Base-by-base conservation (phyloP, 352 stramenopile species). In the Pythium pyrilobum region DNA sequence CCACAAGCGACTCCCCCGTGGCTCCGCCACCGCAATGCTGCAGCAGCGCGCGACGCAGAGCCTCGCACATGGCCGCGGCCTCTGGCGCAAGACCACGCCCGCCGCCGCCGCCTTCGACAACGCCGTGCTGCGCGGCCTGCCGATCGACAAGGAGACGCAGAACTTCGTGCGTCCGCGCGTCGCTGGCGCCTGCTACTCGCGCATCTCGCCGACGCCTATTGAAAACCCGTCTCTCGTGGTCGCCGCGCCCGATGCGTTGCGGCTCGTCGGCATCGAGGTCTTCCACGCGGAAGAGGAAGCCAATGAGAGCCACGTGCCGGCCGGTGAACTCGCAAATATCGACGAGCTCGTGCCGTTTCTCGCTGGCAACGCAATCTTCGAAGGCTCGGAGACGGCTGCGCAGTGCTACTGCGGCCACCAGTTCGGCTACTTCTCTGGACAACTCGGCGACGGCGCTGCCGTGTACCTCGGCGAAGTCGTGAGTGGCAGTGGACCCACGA, bases 391-490 rank as follows among this genome's bases (percentile, higher is more conserved):
- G 53, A 77, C 83, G 20, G 77, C 77, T 16, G 86, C 89, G 15
- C 85, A 96, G 52, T 96, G 87, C 71, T 97, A 97, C 59, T 95
- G 85, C 38, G 89, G 88, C 32, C 87, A 96, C 62, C 88, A 97
- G 66, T 97, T 97, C 52, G 89, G 89, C 12, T 90, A 85, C 49
- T 97, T 96, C 48, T 95, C 88, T 4, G 87, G 88, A 1, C 89
- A 97, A 70, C 72, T 97, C 44, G 90, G 90, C 39, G 90, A 97
- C 56, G 90, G 90, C 33, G 87, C 85, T 2, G 89, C 90, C 7
- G 76, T 97, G 39, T 96, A 93, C 63, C 58, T 97, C 13, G 90
- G 87, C 23, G 87, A 97, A 66, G 72, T 95, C 28, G 71, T 87
- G 31, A 50, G 46, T 24, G 33, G 44, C 27, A n/a, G n/a, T n/a